Evolutionary conservation across 768 basidiomycete species (phyloP), one percentile per base, ranked within the genome.

Genomic region (Candolleomyces eurysporus): DNA sequence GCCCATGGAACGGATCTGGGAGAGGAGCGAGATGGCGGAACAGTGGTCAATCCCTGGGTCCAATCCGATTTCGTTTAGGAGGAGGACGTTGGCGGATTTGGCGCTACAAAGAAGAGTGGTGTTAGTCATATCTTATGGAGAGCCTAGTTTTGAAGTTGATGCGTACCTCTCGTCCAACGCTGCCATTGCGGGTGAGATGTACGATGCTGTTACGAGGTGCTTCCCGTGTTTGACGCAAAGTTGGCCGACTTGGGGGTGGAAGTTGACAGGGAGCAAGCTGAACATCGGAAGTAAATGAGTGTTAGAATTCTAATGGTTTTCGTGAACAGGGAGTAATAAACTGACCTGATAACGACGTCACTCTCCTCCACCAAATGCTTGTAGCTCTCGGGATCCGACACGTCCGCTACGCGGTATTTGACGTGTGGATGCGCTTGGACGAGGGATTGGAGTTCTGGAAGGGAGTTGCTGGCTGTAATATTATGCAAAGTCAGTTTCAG

Each of bases 1-100:
- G 21, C 79, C 80, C 65, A 84, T 73, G 9, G 72, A 67, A 42
- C 78, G 78, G 3, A 90, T 73, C 30, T 78, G 75, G 21, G 78
- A 74, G 32, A 95, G 73, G 16, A 96, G 76, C 0, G 87, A 82
- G 67, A 93, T 82, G 0, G 94, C 94, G 11, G 91, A 92, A 71
- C 91, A 88, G 68, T 95, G 93, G 72, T 95, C 93, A 58, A 96
- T 87, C 2, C 93, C 94, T 0, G 94, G 93, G 70, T 96, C 94
- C 0, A 95, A 79, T 1, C 92, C 91, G 42, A 96, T 92, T 73
- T 98, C 96, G 65, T 94, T 96, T 48, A 97, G 79, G 1, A 97
- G 75, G 1, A 96, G 75, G 7, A 96, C 83, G 39, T 84, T 83
- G 1, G 86, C 81, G 4, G 79, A 68, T 42, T 78, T 62, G 4